Conservation (phyloP, 106 monocot species). For the Dendrobium nobile region DNA sequence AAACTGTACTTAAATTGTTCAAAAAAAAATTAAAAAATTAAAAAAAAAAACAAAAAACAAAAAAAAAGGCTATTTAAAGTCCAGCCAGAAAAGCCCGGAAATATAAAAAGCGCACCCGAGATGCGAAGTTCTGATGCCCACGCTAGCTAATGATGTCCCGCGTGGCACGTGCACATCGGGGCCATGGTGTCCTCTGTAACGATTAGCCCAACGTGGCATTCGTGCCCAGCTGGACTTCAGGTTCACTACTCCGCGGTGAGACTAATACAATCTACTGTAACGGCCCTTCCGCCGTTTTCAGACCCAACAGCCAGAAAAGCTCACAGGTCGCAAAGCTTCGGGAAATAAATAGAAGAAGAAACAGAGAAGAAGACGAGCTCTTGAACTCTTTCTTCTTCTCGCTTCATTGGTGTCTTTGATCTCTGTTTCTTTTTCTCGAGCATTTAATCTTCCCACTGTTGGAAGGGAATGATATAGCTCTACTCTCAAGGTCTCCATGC, state of each 20-base stretch:
- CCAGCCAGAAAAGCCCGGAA: too few relatives aligned
- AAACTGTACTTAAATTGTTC: too few relatives aligned
- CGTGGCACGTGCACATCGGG: not conserved
- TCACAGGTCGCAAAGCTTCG: not conserved
- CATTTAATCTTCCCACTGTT: not conserved
- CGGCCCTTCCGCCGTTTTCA: not conserved
- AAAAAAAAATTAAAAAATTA: too few relatives aligned
- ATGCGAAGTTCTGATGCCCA: not conserved
- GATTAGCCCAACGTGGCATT: not conserved
- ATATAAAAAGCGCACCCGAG: too few relatives aligned
- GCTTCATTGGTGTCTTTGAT: not conserved
- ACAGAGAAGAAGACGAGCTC: not conserved
- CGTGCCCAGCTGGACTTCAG: not conserved
- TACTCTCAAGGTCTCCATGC: not conserved
- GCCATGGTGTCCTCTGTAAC: not conserved
- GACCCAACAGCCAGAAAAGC: not conserved
- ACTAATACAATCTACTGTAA: not conserved
- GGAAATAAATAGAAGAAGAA: conserved; percentile 3
- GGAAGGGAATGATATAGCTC: not conserved
- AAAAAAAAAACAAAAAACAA: too few relatives aligned
- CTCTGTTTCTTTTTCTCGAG: not conserved
- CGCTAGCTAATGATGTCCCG: conserved; percentile 9
- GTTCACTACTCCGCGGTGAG: not conserved
- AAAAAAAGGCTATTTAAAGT: too few relatives aligned
- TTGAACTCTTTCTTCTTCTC: not conserved